phyloP scores from a whole-genome alignment of 805 yeast species.

The Kodamaea kaohsiungensis region DNA sequence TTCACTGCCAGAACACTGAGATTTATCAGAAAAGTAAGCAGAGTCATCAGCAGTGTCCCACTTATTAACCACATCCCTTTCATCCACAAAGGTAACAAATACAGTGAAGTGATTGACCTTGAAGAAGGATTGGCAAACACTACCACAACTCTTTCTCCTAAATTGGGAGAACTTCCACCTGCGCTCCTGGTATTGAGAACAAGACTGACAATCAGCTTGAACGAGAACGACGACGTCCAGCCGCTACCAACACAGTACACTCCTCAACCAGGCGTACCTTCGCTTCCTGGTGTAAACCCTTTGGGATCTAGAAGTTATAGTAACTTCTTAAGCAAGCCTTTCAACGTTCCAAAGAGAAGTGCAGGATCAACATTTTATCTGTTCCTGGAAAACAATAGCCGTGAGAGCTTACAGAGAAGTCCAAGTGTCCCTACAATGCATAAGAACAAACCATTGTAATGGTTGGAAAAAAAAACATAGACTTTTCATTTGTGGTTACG shows the following conservation, averaged over 20 bases:
- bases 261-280: conserved; percentile 1
- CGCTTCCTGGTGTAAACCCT: conserved; percentile 5
- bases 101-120: conserved; percentile 14
- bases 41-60: not conserved
- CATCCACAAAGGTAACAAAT: not conserved
- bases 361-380: conserved; percentile 12
- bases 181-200: conserved; percentile 34
- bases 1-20: not conserved
- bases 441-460: conserved; percentile 1
- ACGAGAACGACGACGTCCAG: conserved; percentile 15
- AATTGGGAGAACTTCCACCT: conserved; percentile 9
- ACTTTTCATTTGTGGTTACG: conserved; percentile 1
- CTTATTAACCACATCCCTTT: conserved; percentile 2
- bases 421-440: conserved; percentile 6
- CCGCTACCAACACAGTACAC: conserved; percentile 4
- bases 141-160: conserved; percentile 15
- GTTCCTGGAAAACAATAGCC: conserved; percentile 18
- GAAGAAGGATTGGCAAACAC: conserved; percentile 35
- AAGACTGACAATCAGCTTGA: conserved; percentile 35
- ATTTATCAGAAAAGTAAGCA: not conserved
- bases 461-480: not conserved
- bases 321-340: conserved; percentile 41
- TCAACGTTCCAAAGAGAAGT: conserved; percentile 29
- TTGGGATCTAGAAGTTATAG: conserved; percentile 13
- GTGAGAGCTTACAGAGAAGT: conserved; percentile 9